Evolutionary conservation across 352 stramenopile genomes (phyloP).

Genomic region (Pythium plurisporium): DNA sequence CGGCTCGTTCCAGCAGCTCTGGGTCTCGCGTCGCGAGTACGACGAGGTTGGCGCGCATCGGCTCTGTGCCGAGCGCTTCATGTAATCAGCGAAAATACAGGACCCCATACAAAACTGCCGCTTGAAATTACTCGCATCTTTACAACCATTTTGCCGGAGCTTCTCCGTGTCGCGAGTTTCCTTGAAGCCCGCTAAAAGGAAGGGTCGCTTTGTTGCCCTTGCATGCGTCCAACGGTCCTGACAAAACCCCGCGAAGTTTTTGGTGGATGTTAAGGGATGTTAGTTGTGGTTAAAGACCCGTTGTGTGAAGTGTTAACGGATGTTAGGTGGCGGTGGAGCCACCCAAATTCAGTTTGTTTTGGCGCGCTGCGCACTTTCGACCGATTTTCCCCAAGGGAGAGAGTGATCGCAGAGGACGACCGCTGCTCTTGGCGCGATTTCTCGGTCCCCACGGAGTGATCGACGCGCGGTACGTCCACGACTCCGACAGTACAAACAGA

Average conservation of each 20-base stretch:
- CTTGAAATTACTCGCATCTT: background rate
- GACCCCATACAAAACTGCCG: background rate
- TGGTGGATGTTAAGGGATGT: conserved; percentile 12
- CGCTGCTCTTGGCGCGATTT: background rate
- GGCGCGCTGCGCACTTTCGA: conserved; percentile 9
- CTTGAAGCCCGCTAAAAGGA: no score
- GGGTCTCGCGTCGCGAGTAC: conserved; percentile 83
- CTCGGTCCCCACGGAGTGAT: background rate
- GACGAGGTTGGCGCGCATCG: conserved; percentile 70
- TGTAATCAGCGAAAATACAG: no score
- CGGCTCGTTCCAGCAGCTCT: conserved; percentile 86
- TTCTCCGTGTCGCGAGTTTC: no score
- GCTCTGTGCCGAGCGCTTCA: conserved; percentile 68
- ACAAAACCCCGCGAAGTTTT: background rate
- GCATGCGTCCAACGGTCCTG: conserved; percentile 3
- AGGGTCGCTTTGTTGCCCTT: no score
- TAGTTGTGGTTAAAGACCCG: background rate
- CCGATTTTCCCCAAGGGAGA: no score
- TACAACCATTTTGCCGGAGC: background rate
- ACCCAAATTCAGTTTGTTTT: background rate
- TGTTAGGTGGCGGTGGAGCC: conserved; percentile 24
- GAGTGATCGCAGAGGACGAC: no score
- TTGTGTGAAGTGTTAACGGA: conserved; percentile 10
- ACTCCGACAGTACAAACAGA: background rate
- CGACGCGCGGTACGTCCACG: background rate